phyloP scores from a whole-genome alignment of 2,329 filamentous ascomycete genomes.

The Fusarium sp. region DNA sequence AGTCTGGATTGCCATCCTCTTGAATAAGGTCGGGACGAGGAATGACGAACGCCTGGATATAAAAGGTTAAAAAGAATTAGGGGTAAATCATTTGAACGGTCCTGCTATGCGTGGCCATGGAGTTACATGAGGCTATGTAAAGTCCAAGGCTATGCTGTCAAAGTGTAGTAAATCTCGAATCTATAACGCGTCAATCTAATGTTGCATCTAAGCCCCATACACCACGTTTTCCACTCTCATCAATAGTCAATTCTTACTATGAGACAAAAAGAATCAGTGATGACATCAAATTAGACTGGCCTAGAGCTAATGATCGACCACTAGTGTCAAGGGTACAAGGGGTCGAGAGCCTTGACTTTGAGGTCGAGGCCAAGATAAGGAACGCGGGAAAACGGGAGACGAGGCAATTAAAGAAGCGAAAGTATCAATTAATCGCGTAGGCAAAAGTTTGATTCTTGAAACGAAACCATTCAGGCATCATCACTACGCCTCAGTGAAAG shows the following conservation, averaged over 20 bases:
- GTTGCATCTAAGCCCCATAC: conserved; percentile 8
- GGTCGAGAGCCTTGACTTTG: conserved; percentile 33
- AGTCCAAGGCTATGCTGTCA: not conserved
- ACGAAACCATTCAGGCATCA: not conserved
- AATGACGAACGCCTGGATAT: conserved; percentile 6
- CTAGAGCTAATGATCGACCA: conserved; percentile 40
- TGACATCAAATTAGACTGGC: conserved; percentile 23
- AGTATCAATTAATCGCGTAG: conserved; percentile 14
- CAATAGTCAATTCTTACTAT: not conserved
- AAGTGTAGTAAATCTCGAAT: not conserved
- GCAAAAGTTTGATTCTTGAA: conserved; percentile 5
- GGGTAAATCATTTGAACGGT: not conserved
- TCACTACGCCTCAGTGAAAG: not conserved
- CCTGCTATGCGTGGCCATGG: not conserved
- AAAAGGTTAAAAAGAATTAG: not conserved
- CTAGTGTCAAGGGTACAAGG: conserved; percentile 37
- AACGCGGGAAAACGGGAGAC: conserved; percentile 16
- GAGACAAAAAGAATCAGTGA: conserved; percentile 4
- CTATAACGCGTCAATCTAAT: conserved; percentile 1
- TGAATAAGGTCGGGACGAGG: conserved; percentile 1
- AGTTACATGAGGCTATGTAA: not conserved
- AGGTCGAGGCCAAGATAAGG: conserved; percentile 39
- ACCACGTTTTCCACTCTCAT: conserved; percentile 17
- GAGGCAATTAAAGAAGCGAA: conserved; percentile 22
- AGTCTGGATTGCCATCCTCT: conserved; percentile 19